Conservation (phyloP, 2,329 filamentous ascomycete genomes). For the Stagonosporopsis tanaceti region DNA sequence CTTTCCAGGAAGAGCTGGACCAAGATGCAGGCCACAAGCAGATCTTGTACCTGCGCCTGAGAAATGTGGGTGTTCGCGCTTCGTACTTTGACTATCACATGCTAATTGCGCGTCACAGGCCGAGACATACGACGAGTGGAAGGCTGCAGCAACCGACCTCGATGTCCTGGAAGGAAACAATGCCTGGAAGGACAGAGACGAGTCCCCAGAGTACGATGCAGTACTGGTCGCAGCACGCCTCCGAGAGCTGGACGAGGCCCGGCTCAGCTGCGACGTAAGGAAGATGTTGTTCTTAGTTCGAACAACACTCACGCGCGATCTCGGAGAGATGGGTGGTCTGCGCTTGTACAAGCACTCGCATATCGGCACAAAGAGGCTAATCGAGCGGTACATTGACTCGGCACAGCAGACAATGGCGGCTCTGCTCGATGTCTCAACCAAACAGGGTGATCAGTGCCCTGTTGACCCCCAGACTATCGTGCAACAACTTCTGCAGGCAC, state of each 20-base stretch:
- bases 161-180: slow-evolving; percentile 83
- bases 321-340: slow-evolving; percentile 86
- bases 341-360: slow-evolving; percentile 84
- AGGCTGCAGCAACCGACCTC: slow-evolving; percentile 75
- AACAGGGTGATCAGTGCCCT: slow-evolving; percentile 57
- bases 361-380: slow-evolving; percentile 84
- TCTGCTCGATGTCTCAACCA: slow-evolving; percentile 69
- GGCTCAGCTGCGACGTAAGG: slow-evolving; percentile 73
- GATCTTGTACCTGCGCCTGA: slow-evolving; percentile 69
- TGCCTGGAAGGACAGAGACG: slow-evolving; percentile 76
- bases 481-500: slow-evolving; percentile 73
- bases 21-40: slow-evolving; percentile 57
- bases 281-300: slow-evolving; percentile 83
- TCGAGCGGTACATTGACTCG: slow-evolving; percentile 86
- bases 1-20: slow-evolving; percentile 12
- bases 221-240: slow-evolving; percentile 74
- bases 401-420: slow-evolving; percentile 76
- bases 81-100: slow-evolving; percentile 34
- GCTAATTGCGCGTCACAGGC: slow-evolving; percentile 60
- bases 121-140: slow-evolving; percentile 75
- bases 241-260: slow-evolving; percentile 76
- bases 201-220: slow-evolving; percentile 75
- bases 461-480: slow-evolving; percentile 68
- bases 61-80: slow-evolving; percentile 62
- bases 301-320: slow-evolving; percentile 78